A percentile compares a stretch with the other conserved stretches of the same genome.
Conservation (phyloP, 169 alveolate species). For the Pseudocohnilembus persalinus region DNA sequence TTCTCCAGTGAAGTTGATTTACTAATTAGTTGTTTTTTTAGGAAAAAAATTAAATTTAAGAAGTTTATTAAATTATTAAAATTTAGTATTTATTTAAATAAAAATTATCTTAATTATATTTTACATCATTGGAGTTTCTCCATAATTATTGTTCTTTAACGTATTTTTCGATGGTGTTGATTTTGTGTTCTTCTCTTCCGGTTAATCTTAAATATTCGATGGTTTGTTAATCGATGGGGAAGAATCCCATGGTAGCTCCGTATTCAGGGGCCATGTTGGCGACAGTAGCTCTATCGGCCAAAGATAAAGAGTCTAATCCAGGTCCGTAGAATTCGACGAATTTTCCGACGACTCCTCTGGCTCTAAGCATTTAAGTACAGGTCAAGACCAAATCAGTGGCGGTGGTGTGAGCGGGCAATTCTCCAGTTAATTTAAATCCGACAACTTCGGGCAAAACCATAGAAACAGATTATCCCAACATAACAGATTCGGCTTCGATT, state of each 20-base stretch:
- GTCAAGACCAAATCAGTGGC: conserved; percentile 95
- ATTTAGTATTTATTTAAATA: no score
- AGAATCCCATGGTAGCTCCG: conserved; percentile 98
- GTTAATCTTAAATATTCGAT: conserved; percentile 89
- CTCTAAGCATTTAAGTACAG: conserved; percentile 89
- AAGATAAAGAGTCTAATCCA: conserved; percentile 84
- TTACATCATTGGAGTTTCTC: conserved; percentile 48
- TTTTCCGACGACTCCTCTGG: conserved; percentile 95
- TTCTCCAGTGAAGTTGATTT: conserved; percentile 56
- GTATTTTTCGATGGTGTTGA: conserved; percentile 85
- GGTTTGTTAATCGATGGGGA: conserved; percentile 94
- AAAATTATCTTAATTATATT: no score
- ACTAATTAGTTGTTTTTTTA: no score
- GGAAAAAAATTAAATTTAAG: no score
- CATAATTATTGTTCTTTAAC: conserved; percentile 74
- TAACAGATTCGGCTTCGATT: conserved; percentile 98
- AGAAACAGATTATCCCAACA: conserved; percentile 96
- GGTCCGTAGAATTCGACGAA: conserved; percentile 96
- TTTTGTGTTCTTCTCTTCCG: conserved; percentile 88
- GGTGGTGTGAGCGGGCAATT: conserved; percentile 81
- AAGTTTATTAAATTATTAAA: no score
- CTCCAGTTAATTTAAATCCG: conserved; percentile 94
- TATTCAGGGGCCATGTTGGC: conserved; percentile 98
- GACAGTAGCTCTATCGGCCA: conserved; percentile 95
- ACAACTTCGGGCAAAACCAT: conserved; percentile 96